Percentiles rank a stretch among this genome's conserved stretches.
Evolutionary conservation across 176 grass and related monocot genomes (phyloP).

Genomic region (Carex cristatella): DNA sequence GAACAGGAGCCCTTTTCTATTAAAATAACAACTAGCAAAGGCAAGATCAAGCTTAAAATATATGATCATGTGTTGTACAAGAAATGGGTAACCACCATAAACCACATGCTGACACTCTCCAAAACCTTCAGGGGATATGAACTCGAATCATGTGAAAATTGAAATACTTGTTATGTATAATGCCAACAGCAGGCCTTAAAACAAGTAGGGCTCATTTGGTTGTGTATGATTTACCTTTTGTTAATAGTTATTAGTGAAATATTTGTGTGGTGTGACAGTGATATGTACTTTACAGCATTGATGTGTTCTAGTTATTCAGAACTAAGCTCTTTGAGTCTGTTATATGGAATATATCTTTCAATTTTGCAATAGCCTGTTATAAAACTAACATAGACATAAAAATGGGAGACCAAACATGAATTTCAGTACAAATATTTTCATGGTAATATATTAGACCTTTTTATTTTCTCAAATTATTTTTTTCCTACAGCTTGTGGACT

Average conservation of each 20-base stretch:
- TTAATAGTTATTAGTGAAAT: neutral
- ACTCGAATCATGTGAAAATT: constrained; percentile 19
- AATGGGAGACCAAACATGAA: no score
- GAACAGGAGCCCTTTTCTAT: constrained; percentile 59
- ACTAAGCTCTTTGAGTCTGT: neutral
- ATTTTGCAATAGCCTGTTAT: neutral
- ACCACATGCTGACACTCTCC: constrained; percentile 76
- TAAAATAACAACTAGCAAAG: constrained; percentile 69
- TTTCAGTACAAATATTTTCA: no score
- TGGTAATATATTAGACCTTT: no score
- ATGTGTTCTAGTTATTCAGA: constrained; percentile 17
- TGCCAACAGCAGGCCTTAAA: neutral
- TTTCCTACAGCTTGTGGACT: no score
- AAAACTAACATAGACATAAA: neutral
- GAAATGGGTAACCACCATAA: constrained; percentile 85
- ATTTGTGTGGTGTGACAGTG: constrained; percentile 3
- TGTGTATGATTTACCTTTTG: neutral
- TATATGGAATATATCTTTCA: neutral
- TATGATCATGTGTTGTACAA: constrained; percentile 72
- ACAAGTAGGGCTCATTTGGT: neutral
- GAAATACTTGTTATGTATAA: neutral
- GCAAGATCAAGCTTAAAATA: constrained; percentile 76
- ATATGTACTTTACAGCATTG: neutral
- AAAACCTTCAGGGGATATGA: constrained; percentile 42
- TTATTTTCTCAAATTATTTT: no score